Percentiles rank a stretch among this genome's conserved stretches.
These are phyloP conservation scores for Podila horticola DNA, from an alignment of 192 early-diverging fungal genomes.

Conservation along the genomic window DNA sequence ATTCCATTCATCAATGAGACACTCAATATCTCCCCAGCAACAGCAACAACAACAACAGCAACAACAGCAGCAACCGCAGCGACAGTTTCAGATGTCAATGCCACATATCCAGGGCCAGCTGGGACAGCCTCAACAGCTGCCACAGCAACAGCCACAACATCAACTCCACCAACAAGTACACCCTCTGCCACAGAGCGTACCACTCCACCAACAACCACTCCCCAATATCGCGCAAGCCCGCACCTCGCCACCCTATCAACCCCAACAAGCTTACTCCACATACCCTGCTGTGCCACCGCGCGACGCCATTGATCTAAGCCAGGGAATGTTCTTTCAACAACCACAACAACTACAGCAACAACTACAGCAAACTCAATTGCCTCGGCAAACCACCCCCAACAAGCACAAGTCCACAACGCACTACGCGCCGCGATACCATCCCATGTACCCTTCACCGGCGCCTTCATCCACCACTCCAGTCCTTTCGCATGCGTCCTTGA, in stretches of 20 bases:
- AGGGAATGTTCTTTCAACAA: slow-evolving; percentile 9
- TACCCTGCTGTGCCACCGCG: background rate
- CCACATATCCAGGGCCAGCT: slow-evolving; percentile 19
- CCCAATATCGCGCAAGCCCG: background rate
- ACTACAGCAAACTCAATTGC: slow-evolving; percentile 5
- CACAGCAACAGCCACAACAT: background rate
- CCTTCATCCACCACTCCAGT: slow-evolving; percentile 35
- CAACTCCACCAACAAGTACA: background rate
- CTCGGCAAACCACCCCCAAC: slow-evolving; percentile 8
- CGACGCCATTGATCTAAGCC: background rate
- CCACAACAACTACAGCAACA: slow-evolving; percentile 7
- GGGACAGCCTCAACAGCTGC: slow-evolving; percentile 6
- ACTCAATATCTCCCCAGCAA: slow-evolving; percentile 18
- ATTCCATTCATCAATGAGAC: slow-evolving; percentile 14
- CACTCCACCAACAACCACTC: background rate
- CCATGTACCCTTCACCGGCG: slow-evolving; percentile 42
- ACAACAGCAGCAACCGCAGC: slow-evolving; percentile 15
- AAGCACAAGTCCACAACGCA: slow-evolving; percentile 40
- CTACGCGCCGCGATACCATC: slow-evolving; percentile 40
- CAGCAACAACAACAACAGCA: slow-evolving; percentile 19
- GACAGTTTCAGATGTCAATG: background rate
- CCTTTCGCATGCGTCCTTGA: slow-evolving; percentile 30
- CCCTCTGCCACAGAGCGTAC: background rate
- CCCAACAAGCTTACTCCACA: slow-evolving; percentile 1
- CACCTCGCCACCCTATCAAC: background rate